Base-by-base conservation (phyloP, 2,329 filamentous ascomycete genomes). In the Aspergillus luchuensis region DNA sequence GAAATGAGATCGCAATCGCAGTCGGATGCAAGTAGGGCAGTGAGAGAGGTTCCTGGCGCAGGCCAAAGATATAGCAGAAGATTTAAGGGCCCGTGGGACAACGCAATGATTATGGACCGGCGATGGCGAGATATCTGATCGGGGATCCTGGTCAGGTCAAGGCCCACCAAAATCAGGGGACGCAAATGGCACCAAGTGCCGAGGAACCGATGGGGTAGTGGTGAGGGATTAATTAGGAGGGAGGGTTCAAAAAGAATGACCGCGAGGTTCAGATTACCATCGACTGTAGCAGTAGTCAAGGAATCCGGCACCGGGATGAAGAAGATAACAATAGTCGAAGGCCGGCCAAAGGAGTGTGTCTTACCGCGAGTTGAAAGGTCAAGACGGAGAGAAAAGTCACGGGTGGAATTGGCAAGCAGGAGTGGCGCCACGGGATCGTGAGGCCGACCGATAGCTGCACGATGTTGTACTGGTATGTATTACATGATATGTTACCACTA, bases 161-260 rank as follows among this genome's bases (percentile, higher is more conserved):
- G 62, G 59, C 51, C 63, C 61, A 61, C 63, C 59, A 60, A 54
- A 61, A 58, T 57, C 59, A 64, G 62, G 63, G 57, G 63, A 59
- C 57, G 52, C 54, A 51, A 36, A 59, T 54, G 61, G 41, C 53
- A 36, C 23, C 25, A 36, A 54, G 33, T 38, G 30, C 50, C 41
- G 52, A 48, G 25, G 36, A 57, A 60, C 45, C 36, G 58, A 17
- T 43, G 47, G 47, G 28, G 53, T 17, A 19, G 41, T 36, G 30
- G 41, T 30, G 21, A 43, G 41, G 21, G 25, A 47, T 49, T 58
- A 30, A 58, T 61, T 30, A 50, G 30, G n/a, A 50, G 15, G n/a
- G 28, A 30, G 48, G 21, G 36, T 39, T 28, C 25, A 25, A 52
- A 49, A 39, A 52, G 36, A 41, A 21, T 50, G 49, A 51, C 41